Base-by-base conservation (phyloP, 1,284 basidiomycete species). In the Ceratorhiza oryzae-sativae region DNA sequence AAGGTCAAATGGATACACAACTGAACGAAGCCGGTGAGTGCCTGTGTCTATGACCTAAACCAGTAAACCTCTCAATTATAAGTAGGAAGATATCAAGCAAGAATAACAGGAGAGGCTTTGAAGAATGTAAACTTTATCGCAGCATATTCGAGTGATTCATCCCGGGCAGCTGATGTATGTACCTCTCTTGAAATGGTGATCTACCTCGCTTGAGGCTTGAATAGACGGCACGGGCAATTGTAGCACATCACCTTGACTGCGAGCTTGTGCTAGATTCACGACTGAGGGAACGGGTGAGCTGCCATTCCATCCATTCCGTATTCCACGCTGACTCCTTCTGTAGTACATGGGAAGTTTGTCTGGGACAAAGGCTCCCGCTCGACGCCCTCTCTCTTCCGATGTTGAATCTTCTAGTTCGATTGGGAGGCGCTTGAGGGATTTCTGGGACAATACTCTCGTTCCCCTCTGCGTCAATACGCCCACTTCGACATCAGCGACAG, bases 1-100 rank as follows among this genome's bases (percentile, higher is more conserved):
- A 76, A 67, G 75, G 75, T 5, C 75, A 76, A 55, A 59, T 76
- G 18, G 72, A 76, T 60, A 75, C 74, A 2, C 65, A 63, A 30
- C 56, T 76, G 51, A 76, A 76, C 46, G 58, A 68, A n/a, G 62
- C 61, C 59, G 75, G 67, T 59, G 25, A 70, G 67, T 18, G 32
- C 15, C 10, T 20, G 32, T 12, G 18, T 10, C 20, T 25, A 36
- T 55, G 9, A 25, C 10, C 36, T 27, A 41, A 39, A 18, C 18
- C 3, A 10, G 13, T 36, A 15, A 23, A 34, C 13, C 12, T 6
- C n/a, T 25, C 23, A 46, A 15, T 20, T 45, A 15, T 27, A 18
- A 30, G 8, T 15, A 70, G 67, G 75, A 15, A 63, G 56, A 25
- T 42, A 63, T n/a, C 75, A 76, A 56, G 73, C 74, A 1, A 42